A percentile compares a stretch with the other conserved stretches of the same genome.
These are phyloP conservation scores for Kwoniella sp. DNA, from an alignment of 768 basidiomycete species.

Conservation along the genomic window DNA sequence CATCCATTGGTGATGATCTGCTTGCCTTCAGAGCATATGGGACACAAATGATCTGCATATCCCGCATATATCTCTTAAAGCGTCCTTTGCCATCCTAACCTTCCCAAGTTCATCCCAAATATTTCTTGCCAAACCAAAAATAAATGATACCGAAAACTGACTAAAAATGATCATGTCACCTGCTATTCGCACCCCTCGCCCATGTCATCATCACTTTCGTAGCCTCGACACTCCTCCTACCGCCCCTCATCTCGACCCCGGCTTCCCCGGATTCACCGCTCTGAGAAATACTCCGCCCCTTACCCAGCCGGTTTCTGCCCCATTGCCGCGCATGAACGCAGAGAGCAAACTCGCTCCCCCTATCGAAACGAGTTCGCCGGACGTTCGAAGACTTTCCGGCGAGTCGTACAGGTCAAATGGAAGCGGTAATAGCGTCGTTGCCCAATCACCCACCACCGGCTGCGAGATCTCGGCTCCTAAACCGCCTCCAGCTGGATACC, in stretches of 20 bases:
- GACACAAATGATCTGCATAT: not conserved
- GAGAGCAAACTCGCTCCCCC: slow-evolving; percentile 8
- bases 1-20: not conserved
- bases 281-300: slow-evolving; percentile 13
- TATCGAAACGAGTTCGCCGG: slow-evolving; percentile 1
- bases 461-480: slow-evolving; percentile 43
- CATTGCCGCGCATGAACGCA: not conserved
- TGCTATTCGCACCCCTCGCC: slow-evolving; percentile 1
- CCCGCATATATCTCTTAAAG: not conserved
- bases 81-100: not conserved
- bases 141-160: slow-evolving; percentile 5
- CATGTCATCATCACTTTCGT: slow-evolving; percentile 1
- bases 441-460: slow-evolving; percentile 31
- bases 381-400: slow-evolving; percentile 10
- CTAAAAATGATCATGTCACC: slow-evolving; percentile 2
- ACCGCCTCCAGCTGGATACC: slow-evolving; percentile 43
- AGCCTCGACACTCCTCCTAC: slow-evolving; percentile 33
- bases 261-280: slow-evolving; percentile 16
- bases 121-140: not conserved
- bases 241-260: slow-evolving; percentile 18
- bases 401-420: slow-evolving; percentile 6
- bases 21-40: not conserved
- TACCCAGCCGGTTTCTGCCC: not conserved
- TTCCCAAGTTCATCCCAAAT: not conserved
- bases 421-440: slow-evolving; percentile 16